Percentiles rank a stretch among this genome's conserved stretches.
Evolutionary conservation across 768 basidiomycete species (phyloP).

Genomic region (Psilocybe tampanensis): DNA sequence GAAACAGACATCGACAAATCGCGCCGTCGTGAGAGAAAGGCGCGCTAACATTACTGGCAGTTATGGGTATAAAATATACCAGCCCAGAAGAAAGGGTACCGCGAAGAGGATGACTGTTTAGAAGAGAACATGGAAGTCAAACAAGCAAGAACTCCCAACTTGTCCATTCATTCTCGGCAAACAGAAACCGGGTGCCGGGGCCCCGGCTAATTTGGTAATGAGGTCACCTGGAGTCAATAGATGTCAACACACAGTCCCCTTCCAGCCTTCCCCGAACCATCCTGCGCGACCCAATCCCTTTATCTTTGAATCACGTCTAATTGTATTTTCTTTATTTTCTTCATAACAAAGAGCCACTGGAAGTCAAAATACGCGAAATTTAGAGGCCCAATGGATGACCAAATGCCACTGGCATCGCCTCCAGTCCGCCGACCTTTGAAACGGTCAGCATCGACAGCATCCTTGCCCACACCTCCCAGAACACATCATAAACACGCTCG

Average conservation of each 20-base stretch:
- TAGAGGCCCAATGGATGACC: slow-evolving; percentile 17
- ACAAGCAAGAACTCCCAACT: background rate
- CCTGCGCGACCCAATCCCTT: background rate
- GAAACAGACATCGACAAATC: slow-evolving; percentile 26
- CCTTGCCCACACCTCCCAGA: slow-evolving; percentile 68
- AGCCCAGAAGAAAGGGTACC: background rate
- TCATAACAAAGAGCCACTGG: background rate
- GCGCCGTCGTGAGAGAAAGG: slow-evolving; percentile 20
- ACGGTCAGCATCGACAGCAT: slow-evolving; percentile 65
- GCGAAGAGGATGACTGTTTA: background rate
- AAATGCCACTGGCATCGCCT: slow-evolving; percentile 26
- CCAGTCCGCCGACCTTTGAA: slow-evolving; percentile 48
- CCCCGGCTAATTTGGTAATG: background rate
- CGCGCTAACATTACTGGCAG: slow-evolving; percentile 26
- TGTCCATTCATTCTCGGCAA: background rate
- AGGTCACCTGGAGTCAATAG: no score
- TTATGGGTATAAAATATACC: background rate
- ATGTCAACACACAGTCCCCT: no score
- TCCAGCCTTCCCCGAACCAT: background rate
- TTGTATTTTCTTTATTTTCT: no score
- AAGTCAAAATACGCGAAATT: background rate
- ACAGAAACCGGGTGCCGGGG: background rate
- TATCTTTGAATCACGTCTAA: background rate
- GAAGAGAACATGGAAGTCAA: background rate
- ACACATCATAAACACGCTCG: slow-evolving; percentile 54